phyloP scores from a whole-genome alignment of 2,329 filamentous ascomycete genomes.

The Neofusicoccum umdonicola region DNA sequence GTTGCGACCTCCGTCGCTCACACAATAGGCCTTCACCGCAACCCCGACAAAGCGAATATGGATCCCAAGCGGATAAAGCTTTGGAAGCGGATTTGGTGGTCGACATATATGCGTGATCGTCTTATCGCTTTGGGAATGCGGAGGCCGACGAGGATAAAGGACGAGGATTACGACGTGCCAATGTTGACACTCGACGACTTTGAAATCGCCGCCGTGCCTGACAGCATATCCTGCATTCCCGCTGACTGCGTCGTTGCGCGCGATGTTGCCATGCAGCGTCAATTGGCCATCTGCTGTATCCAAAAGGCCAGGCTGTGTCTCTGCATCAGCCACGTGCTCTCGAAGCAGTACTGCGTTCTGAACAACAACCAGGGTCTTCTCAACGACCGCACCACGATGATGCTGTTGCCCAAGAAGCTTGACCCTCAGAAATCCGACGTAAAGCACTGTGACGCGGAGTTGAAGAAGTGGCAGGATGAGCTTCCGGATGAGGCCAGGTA shows the following conservation, averaged over 20 bases:
- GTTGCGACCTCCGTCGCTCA: conserved; percentile 90
- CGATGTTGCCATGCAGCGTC: conserved; percentile 69
- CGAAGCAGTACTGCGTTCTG: conserved; percentile 87
- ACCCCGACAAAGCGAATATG: conserved; percentile 77
- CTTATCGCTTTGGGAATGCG: conserved; percentile 92
- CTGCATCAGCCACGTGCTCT: conserved; percentile 84
- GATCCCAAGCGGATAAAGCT: conserved; percentile 70
- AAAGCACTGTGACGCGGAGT: conserved; percentile 72
- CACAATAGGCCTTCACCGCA: conserved; percentile 88
- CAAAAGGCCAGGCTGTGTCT: conserved; percentile 87
- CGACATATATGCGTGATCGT: conserved; percentile 90
- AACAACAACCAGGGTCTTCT: conserved; percentile 73
- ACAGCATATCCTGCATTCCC: conserved; percentile 66
- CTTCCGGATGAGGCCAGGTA: conserved; percentile 73
- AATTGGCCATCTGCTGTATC: conserved; percentile 85
- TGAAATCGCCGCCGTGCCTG: conserved; percentile 67
- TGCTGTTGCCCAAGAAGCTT: conserved; percentile 86
- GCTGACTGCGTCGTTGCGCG: conserved; percentile 68
- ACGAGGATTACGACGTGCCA: conserved; percentile 89
- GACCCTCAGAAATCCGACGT: conserved; percentile 80
- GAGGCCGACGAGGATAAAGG: conserved; percentile 85
- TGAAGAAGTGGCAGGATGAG: conserved; percentile 72
- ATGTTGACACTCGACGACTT: conserved; percentile 86
- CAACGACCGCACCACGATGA: conserved; percentile 74
- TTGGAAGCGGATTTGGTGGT: conserved; percentile 98